Base-by-base conservation (phyloP, 2,329 filamentous ascomycete genomes). In the Cladosporium colombiae region DNA sequence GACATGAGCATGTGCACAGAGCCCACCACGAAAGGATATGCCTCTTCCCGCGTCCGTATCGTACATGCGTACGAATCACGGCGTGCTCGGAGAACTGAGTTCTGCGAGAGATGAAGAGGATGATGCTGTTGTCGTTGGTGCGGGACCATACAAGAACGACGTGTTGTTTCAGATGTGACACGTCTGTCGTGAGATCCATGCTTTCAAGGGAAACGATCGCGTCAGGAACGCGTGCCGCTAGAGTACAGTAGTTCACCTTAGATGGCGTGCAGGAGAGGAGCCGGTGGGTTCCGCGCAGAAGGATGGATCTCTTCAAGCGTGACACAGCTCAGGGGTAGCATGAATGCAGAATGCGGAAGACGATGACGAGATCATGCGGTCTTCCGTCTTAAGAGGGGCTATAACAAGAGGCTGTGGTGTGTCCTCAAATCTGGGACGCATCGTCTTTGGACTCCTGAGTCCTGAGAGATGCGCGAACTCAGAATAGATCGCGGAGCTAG, bases 171-270 rank as follows among this genome's bases (percentile, higher is more conserved):
- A 55, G 27, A 31, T 31, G 25, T 31, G 52, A 21, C 52, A 33
- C 31, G 52, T 29, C 52, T 33, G 31, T 55, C n/a, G 21, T 13
- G 21, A 57, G 31, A 57, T 57, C 55, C 31, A 57, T 40, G 53
- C 55, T 16, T 21, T 6, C 40, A 5, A 27, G 33, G n/a, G 59
- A 25, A 37, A n/a, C 21, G 21, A 31, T 25, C 29, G 44, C 59
- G 59, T 52, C 59, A 62, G 59, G 46, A 62, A 62, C 59, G 59
- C 59, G 59, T 50, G 14, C 46, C 40, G 46, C 44, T 52, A 52
- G 13, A 57, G 55, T 3, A 46, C 40, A 21, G n/a, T 46, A 46
- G 40, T 46, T 46, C 8, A 2, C 7, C 14, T 7, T 18, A 16
- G 2, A 25, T 33, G n/a, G 58, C 58, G 58, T 27, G 58, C 27